These are phyloP conservation scores for Bipolaris zeicola DNA, from an alignment of 2,329 filamentous ascomycete species.

Conservation along the genomic window DNA sequence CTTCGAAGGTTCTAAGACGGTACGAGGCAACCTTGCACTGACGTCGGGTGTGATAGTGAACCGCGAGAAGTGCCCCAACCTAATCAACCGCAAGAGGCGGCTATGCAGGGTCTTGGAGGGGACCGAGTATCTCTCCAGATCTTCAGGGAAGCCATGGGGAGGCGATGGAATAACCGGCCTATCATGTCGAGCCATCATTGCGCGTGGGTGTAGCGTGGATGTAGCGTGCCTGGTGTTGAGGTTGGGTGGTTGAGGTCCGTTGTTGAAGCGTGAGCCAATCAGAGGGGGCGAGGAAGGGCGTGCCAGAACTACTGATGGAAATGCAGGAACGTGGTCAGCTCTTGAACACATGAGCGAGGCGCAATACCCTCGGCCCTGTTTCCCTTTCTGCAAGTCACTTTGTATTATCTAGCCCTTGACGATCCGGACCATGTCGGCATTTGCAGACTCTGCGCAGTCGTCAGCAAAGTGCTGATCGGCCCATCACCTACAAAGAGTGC, in stretches of 20 bases:
- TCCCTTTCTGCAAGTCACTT: slow-evolving; percentile 5
- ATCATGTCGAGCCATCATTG: slow-evolving; percentile 33
- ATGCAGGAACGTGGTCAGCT: slow-evolving; percentile 32
- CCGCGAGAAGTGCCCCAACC: slow-evolving; percentile 18
- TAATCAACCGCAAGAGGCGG: slow-evolving; percentile 35
- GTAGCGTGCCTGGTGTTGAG: slow-evolving; percentile 43
- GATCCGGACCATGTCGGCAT: slow-evolving; percentile 25
- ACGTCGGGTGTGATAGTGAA: slow-evolving; percentile 21
- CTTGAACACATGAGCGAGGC: slow-evolving; percentile 12
- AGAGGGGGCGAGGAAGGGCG: slow-evolving; percentile 26
- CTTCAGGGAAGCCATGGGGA: slow-evolving; percentile 15
- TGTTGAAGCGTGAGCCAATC: slow-evolving; percentile 34
- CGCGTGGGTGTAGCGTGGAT: slow-evolving; percentile 37
- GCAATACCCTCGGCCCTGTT: slow-evolving; percentile 7
- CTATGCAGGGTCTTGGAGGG: slow-evolving; percentile 37
- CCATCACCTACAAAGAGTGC: neutral
- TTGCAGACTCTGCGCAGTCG: neutral
- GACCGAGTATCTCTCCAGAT: slow-evolving; percentile 38
- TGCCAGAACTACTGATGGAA: slow-evolving; percentile 31
- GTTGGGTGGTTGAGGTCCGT: slow-evolving; percentile 29
- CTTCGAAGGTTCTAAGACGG: slow-evolving; percentile 28
- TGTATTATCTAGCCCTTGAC: slow-evolving; percentile 1
- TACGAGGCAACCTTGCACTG: slow-evolving; percentile 19
- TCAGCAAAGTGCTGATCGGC: slow-evolving; percentile 1
- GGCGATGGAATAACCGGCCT: slow-evolving; percentile 25